Percentiles rank a stretch among this genome's conserved stretches.
These are phyloP conservation scores for Trametes cingulata DNA, from an alignment of 768 basidiomycete species.

Conservation along the genomic window DNA sequence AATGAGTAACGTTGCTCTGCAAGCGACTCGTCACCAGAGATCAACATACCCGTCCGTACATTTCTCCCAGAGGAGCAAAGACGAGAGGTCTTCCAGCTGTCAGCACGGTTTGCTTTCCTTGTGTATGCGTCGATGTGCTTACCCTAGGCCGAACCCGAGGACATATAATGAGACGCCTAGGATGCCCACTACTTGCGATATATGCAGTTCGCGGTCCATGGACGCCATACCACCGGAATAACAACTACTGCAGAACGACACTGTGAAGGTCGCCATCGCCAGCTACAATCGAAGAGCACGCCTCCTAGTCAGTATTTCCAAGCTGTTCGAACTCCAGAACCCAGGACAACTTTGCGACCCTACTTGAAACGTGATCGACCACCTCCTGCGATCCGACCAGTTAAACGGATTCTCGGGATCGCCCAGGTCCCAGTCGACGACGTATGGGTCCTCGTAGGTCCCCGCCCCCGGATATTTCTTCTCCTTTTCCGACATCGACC, in stretches of 20 bases:
- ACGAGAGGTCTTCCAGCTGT: slow-evolving; percentile 41
- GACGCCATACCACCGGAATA: slow-evolving; percentile 53
- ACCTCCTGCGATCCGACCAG: slow-evolving; percentile 49
- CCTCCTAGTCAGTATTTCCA: no score
- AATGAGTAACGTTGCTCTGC: no score
- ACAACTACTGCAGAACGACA: slow-evolving; percentile 60
- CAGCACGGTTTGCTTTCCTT: neutral
- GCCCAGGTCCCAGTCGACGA: slow-evolving; percentile 53
- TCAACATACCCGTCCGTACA: slow-evolving; percentile 47
- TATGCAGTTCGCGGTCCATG: slow-evolving; percentile 47
- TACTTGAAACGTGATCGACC: slow-evolving; percentile 58
- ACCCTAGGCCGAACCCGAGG: slow-evolving; percentile 63
- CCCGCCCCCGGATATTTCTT: slow-evolving; percentile 46
- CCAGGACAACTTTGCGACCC: neutral
- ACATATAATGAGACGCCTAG: slow-evolving; percentile 65
- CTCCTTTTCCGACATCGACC: no score
- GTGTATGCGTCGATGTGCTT: no score
- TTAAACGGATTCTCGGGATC: slow-evolving; percentile 60
- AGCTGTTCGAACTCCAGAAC: neutral
- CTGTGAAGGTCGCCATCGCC: slow-evolving; percentile 55
- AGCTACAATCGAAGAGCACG: slow-evolving; percentile 13
- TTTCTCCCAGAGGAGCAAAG: slow-evolving; percentile 63
- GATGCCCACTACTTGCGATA: slow-evolving; percentile 54
- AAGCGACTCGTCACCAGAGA: neutral
- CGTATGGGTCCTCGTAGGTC: slow-evolving; percentile 48